Conservation (phyloP, 2,329 filamentous ascomycete species). For the Graphilbum ipis-grandicollis region DNA sequence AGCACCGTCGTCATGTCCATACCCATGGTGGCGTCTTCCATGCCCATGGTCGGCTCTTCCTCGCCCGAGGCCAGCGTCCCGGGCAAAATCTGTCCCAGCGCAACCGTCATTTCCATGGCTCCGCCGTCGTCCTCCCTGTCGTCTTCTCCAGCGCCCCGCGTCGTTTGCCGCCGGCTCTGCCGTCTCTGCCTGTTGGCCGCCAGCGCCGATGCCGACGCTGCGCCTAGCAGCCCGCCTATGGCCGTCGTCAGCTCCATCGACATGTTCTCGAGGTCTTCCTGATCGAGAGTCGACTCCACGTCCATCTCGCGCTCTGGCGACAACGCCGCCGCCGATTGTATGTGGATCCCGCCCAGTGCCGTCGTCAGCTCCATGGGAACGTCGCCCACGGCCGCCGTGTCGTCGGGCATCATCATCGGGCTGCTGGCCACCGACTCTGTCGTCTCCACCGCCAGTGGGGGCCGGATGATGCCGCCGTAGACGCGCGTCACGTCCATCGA, state of each 20-base stretch:
- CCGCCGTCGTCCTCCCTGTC: conserved; percentile 7
- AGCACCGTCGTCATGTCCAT: conserved; percentile 54
- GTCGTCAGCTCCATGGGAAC: conserved; percentile 63
- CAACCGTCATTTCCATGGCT: conserved; percentile 45
- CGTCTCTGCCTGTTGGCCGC: conserved; percentile 7
- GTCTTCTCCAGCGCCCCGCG: conserved; percentile 10
- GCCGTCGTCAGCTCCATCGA: conserved; percentile 64
- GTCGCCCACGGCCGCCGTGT: conserved; percentile 35
- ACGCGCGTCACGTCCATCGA: conserved; percentile 89
- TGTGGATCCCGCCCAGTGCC: conserved; percentile 58
- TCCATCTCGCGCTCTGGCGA: conserved; percentile 11
- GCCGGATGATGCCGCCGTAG: conserved; percentile 58
- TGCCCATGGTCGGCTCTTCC: conserved; percentile 15
- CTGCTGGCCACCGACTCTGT: conserved; percentile 11
- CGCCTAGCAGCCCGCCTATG: conserved; percentile 34
- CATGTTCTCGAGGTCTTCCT: conserved; percentile 45
- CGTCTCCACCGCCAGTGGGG: conserved; percentile 6
- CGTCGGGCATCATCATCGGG: conserved; percentile 18
- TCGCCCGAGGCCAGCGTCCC: conserved; percentile 14
- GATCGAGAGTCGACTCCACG: conserved; percentile 17
- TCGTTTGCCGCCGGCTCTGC: conserved; percentile 10
- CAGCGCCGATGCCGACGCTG: conserved; percentile 1
- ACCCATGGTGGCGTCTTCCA: conserved; percentile 25
- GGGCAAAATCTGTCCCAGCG: conserved; percentile 35
- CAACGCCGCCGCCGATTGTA: too few species aligned